Evolutionary conservation across 176 grass and related monocot genomes (phyloP).

Genomic region (Oryza officinalis): DNA sequence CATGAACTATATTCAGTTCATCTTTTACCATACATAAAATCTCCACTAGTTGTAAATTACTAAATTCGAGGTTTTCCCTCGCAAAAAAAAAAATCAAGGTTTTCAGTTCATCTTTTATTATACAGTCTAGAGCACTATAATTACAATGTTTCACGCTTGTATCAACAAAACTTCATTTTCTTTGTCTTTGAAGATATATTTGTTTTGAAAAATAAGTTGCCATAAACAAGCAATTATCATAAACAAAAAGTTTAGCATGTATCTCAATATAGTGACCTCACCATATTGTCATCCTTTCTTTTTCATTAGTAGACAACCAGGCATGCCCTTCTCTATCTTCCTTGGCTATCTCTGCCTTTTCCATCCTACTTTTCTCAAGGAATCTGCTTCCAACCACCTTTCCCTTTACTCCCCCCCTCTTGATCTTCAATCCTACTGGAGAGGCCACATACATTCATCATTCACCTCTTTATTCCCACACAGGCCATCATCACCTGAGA

Average conservation of each 20-base stretch:
- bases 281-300: neutral
- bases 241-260: too few relatives aligned
- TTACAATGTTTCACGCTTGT: neutral
- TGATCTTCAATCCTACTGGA: neutral
- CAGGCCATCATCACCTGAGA: conserved; percentile 10
- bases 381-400: neutral
- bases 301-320: neutral
- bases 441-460: conserved; percentile 3
- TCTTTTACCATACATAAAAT: neutral
- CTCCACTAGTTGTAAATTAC: too few relatives aligned
- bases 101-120: neutral
- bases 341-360: neutral
- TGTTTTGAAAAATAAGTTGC: neutral
- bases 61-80: too few relatives aligned
- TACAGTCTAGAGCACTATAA: neutral
- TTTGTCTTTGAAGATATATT: neutral
- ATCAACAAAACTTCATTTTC: neutral
- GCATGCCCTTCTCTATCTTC: neutral
- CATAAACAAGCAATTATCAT: neutral
- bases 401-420: neutral
- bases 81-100: too few relatives aligned
- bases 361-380: conserved; percentile 12
- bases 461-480: conserved; percentile 1
- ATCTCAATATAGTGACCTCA: too few relatives aligned
- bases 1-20: neutral